phyloP scores from a whole-genome alignment of 805 yeast genomes.

The Saturnispora bothae region DNA sequence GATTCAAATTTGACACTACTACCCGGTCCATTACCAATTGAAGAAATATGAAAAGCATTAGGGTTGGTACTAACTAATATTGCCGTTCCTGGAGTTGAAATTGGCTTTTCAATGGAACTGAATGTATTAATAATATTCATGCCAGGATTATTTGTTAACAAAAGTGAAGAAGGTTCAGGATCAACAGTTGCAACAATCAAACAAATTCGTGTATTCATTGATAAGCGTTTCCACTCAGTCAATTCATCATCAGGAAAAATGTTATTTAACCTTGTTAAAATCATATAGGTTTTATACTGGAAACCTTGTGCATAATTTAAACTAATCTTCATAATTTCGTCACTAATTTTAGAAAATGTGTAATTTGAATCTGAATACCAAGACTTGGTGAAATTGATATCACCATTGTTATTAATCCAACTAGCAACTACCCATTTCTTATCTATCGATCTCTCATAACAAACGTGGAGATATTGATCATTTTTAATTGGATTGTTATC shows the following conservation, averaged over 20 bases:
- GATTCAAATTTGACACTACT: conserved; percentile 18
- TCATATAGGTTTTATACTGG: conserved; percentile 50
- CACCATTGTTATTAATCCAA: conserved; percentile 78
- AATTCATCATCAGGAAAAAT: conserved; percentile 75
- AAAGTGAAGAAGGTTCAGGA: conserved; percentile 38
- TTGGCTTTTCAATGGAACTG: conserved; percentile 21
- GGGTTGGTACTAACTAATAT: conserved; percentile 3
- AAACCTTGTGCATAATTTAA: conserved; percentile 31
- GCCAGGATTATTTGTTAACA: conserved; percentile 20
- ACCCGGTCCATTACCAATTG: conserved; percentile 5
- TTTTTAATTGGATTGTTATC: conserved; percentile 38
- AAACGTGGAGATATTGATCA: conserved; percentile 73
- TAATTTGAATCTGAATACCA: conserved; percentile 39
- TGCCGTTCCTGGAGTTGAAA: conserved; percentile 12
- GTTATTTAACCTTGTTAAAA: conserved; percentile 60
- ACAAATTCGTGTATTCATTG: conserved; percentile 46
- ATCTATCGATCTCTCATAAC: conserved; percentile 75
- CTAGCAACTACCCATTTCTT: conserved; percentile 78
- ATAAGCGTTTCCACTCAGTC: conserved; percentile 66
- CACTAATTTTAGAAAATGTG: conserved; percentile 46
- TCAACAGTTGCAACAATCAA: conserved; percentile 63
- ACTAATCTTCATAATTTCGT: conserved; percentile 58
- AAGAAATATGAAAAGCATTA: conserved; percentile 6
- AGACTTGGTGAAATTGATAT: conserved; percentile 46
- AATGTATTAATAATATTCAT: conserved; percentile 11